phyloP scores from a whole-genome alignment of 2,329 filamentous ascomycete species.

The Trichoderma sp. region DNA sequence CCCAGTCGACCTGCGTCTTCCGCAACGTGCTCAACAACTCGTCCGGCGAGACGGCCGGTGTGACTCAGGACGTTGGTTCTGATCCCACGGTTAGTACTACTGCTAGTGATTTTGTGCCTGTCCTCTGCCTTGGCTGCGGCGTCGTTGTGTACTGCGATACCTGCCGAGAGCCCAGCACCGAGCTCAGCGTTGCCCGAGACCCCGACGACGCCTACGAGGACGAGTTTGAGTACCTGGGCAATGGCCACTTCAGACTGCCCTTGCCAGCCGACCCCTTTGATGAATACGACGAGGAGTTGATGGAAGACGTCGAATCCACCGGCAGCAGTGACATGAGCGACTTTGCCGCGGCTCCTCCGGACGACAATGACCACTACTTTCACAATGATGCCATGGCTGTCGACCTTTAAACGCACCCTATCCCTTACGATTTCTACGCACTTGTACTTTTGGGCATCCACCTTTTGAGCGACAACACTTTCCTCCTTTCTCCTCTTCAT shows the following conservation, averaged over 20 bases:
- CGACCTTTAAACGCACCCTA: slow-evolving; percentile 26
- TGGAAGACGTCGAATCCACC: slow-evolving; percentile 33
- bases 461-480: neutral
- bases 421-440: neutral
- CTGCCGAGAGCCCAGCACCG: slow-evolving; percentile 39
- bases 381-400: slow-evolving; percentile 31
- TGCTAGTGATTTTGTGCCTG: slow-evolving; percentile 48
- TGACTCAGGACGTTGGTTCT: slow-evolving; percentile 93
- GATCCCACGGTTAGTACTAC: slow-evolving; percentile 97
- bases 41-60: slow-evolving; percentile 92
- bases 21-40: slow-evolving; percentile 91
- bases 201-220: slow-evolving; percentile 26
- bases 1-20: slow-evolving; percentile 88
- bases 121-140: slow-evolving; percentile 52
- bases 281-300: slow-evolving; percentile 45
- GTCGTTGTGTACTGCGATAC: slow-evolving; percentile 45
- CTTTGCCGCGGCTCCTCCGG: slow-evolving; percentile 16
- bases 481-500: neutral
- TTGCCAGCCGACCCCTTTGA: slow-evolving; percentile 38
- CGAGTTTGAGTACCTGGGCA: slow-evolving; percentile 32
- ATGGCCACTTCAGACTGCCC: slow-evolving; percentile 36
- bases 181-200: slow-evolving; percentile 29
- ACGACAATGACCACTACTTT: slow-evolving; percentile 30
- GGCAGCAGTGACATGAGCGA: slow-evolving; percentile 27
- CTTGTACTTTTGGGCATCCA: neutral